Evolutionary conservation across 83 land plant genomes (phyloP).

Genomic region (Isoetes engelmannii): DNA sequence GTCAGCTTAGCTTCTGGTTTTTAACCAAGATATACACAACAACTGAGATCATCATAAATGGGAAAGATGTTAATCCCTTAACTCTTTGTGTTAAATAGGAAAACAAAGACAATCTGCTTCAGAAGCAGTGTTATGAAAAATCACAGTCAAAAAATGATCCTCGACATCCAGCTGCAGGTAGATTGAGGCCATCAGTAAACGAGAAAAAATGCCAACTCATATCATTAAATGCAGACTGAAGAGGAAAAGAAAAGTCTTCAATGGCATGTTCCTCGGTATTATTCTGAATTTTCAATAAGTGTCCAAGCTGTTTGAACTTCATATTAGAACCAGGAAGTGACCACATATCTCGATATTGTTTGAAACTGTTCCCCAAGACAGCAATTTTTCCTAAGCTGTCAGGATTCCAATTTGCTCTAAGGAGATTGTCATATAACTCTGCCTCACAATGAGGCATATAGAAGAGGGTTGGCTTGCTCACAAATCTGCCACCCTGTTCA

Average conservation of each 20-base stretch:
- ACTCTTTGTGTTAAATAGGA: no score
- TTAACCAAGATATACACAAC: no score
- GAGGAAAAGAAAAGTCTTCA: slow-evolving; percentile 28
- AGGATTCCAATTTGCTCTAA: slow-evolving; percentile 60
- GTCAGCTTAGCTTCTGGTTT: no score
- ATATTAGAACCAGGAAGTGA: slow-evolving; percentile 15
- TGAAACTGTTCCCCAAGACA: slow-evolving; percentile 86
- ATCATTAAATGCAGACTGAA: slow-evolving; percentile 53
- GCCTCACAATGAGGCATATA: slow-evolving; percentile 95
- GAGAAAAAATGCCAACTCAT: slow-evolving; percentile 87
- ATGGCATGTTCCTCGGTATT: slow-evolving; percentile 27
- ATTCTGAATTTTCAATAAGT: slow-evolving; percentile 31
- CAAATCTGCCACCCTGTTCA: slow-evolving; percentile 58
- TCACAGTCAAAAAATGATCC: no score
- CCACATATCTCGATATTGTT: slow-evolving; percentile 37
- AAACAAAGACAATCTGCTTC: no score
- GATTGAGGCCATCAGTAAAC: background rate
- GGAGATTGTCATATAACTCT: slow-evolving; percentile 54
- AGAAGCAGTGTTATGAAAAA: no score
- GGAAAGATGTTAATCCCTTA: no score
- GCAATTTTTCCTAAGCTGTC: slow-evolving; percentile 36
- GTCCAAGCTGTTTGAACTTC: slow-evolving; percentile 10
- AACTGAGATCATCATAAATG: no score
- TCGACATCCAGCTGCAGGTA: no score
- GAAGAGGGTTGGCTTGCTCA: slow-evolving; percentile 56